Percentiles rank a stretch among this genome's conserved stretches.
Conservation (phyloP, 2,329 filamentous ascomycete species). For the Penicillium sp. region DNA sequence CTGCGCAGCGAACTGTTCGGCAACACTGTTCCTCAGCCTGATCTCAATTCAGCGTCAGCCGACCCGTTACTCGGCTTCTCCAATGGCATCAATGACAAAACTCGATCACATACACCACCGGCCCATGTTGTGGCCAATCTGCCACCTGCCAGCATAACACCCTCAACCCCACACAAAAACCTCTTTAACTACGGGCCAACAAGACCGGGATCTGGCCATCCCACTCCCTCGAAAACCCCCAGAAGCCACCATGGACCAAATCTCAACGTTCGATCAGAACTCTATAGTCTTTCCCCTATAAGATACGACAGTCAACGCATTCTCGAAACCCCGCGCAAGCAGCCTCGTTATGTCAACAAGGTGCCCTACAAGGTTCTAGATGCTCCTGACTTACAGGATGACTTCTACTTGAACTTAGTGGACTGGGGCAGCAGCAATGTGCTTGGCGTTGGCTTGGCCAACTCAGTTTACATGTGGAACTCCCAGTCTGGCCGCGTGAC, state of each 20-base stretch:
- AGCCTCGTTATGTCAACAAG: conserved; percentile 85
- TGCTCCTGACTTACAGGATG: conserved; percentile 89
- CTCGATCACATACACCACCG: conserved; percentile 75
- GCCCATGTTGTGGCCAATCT: conserved; percentile 59
- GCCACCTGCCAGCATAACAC: conserved; percentile 70
- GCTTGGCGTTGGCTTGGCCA: conserved; percentile 83
- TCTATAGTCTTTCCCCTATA: conserved; percentile 93
- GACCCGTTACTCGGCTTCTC: conserved; percentile 47
- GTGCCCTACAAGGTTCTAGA: conserved; percentile 97
- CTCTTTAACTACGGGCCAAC: conserved; percentile 88
- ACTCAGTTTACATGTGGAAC: conserved; percentile 98
- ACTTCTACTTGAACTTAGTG: conserved; percentile 95
- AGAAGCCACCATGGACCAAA: conserved; percentile 84
- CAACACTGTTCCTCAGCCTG: conserved; percentile 74
- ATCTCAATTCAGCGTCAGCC: conserved; percentile 58
- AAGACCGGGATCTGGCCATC: conserved; percentile 68
- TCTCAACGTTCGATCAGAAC: conserved; percentile 80
- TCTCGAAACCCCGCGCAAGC: conserved; percentile 81
- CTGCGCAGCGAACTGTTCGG: conserved; percentile 91
- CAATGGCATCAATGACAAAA: conserved; percentile 57
- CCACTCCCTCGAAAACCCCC: conserved; percentile 82
- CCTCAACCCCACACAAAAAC: conserved; percentile 95
- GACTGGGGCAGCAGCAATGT: conserved; percentile 97
- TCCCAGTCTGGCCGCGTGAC: conserved; percentile 85
- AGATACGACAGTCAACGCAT: conserved; percentile 90